Conservation (phyloP, 1,284 basidiomycete species). For the Rhodotorula sp. region DNA sequence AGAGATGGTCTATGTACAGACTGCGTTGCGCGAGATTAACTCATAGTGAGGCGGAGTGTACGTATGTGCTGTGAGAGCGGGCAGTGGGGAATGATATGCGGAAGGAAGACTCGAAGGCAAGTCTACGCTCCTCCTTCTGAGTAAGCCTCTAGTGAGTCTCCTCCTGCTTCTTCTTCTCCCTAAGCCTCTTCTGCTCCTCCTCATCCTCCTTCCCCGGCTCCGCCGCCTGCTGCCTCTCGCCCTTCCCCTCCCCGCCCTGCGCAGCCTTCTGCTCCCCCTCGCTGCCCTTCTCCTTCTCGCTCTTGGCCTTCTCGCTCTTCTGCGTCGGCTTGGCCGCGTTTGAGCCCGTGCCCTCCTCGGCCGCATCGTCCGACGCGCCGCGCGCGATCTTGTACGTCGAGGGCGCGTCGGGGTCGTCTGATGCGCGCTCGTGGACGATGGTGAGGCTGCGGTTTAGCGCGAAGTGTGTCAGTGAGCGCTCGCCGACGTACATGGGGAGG, state of each 20-base stretch:
- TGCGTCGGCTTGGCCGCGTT: not conserved
- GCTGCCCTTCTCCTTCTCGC: not conserved
- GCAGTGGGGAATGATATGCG: too few relatives aligned
- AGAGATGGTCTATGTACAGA: too few relatives aligned
- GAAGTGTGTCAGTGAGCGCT: too few relatives aligned
- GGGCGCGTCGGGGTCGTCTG: not conserved
- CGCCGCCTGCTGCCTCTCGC: not conserved
- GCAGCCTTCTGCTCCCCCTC: not conserved
- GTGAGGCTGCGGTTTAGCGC: not conserved
- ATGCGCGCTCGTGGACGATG: constrained; percentile 6
- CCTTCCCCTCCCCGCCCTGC: constrained; percentile 1
- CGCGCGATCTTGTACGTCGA: constrained; percentile 2
- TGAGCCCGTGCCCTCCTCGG: not conserved
- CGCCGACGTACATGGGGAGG: too few relatives aligned
- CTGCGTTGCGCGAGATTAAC: too few relatives aligned
- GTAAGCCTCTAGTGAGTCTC: too few relatives aligned
- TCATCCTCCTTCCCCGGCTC: not conserved
- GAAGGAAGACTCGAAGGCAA: too few relatives aligned
- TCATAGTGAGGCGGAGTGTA: too few relatives aligned
- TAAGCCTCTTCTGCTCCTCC: not conserved
- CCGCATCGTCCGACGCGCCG: constrained; percentile 6
- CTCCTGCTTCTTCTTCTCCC: not conserved
- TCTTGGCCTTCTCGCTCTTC: not conserved
- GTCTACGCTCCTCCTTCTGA: too few relatives aligned
- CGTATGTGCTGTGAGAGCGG: too few relatives aligned